Evolutionary conservation across 148 eudicot species (phyloP), one percentile per base, ranked within the genome.

Genomic region (Amaranthus hypochondriacus): DNA sequence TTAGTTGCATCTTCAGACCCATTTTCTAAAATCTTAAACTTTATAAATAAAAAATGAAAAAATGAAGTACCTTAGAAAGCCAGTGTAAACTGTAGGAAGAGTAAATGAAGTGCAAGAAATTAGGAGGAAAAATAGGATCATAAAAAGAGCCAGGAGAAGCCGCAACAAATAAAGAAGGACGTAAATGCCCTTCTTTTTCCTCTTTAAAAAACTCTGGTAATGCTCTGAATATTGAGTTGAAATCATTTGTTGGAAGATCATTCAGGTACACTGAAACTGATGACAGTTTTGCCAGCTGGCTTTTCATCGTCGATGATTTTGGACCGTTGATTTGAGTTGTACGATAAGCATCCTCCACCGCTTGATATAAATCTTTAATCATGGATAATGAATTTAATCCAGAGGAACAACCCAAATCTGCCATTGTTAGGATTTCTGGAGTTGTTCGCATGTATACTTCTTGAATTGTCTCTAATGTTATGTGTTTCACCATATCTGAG

Each of bases 401-500:
- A 0, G 91, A 88, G 4, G 96, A 86, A 62, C 97, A 90, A 8
- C 97, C 97, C 69, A 92, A 79, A 58, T 92, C 97, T 9, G 97
- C 93, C 48, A 92, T 81, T 68, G 81, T 74, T 12, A 92, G 60
- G 86, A 83, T 83, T 70, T 84, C 76, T 7, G 93, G 89, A 15
- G 70, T 61, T 14, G 75, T 75, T 51, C 72, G 9, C 15, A 69
- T 7, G 66, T 83, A 87, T 1, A 86, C 59, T 52, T 89, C 85
- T 81, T 79, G 49, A 2, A 91, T 73, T 67, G 89, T 69, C 49
- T 86, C 84, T 54, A 81, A 69, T 42, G 90, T 82, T 75, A 89
- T 81, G 75, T 83, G 89, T 55, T 91, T 91, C 73, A 84, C 88
- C 84, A 82, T 81, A 14, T 89, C 93, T 4, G 92, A 79, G 4